A percentile compares a stretch with the other conserved stretches of the same genome.
Conservation (phyloP, 179 eudicot genomes). For the Beta lomatogona region DNA sequence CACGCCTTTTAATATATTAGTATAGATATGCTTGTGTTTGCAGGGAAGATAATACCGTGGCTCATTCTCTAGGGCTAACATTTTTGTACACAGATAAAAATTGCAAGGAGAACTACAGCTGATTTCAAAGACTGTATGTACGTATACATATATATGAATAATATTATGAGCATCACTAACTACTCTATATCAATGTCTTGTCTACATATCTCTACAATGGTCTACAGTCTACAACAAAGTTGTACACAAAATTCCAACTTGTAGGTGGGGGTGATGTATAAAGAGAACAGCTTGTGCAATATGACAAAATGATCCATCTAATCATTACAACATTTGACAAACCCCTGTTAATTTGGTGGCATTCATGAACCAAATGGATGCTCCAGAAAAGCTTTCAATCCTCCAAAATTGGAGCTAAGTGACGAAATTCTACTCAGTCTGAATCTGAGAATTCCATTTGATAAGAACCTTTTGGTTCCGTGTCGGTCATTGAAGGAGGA, state of each 20-base stretch:
- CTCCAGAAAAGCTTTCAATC: background rate
- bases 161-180: background rate
- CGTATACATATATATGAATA: no score
- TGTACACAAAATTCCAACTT: background rate
- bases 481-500: constrained; percentile 81
- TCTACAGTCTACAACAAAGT: background rate
- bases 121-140: no score
- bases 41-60: no score
- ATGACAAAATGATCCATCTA: background rate
- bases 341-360: no score
- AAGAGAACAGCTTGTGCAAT: background rate
- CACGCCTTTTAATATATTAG: no score
- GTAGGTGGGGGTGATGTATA: background rate
- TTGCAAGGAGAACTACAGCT: no score
- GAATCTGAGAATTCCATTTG: constrained; percentile 71
- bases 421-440: constrained; percentile 43
- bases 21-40: no score
- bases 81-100: no score
- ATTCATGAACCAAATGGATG: background rate
- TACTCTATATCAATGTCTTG: background rate
- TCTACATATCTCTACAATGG: background rate
- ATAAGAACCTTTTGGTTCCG: constrained; percentile 54
- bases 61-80: no score
- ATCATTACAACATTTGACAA: background rate
- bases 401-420: background rate